Evolutionary conservation across 164 flowering plant species (phyloP).

Genomic region (Pachysandra terminalis): DNA sequence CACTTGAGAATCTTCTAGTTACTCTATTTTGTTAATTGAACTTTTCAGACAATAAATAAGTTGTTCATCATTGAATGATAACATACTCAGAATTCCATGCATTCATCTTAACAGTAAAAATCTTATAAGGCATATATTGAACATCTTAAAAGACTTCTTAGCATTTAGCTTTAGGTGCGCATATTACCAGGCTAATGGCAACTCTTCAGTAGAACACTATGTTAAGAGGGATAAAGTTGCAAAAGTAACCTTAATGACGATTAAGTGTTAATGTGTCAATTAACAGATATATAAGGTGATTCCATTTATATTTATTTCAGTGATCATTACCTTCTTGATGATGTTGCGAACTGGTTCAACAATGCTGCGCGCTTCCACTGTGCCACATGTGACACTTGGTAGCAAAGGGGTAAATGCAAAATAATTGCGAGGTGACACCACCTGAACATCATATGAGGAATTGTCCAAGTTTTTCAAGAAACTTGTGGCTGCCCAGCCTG

Average conservation of each 20-base stretch:
- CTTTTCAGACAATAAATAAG: too few relatives aligned
- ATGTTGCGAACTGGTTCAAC: conserved; percentile 82
- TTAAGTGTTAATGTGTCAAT: neutral
- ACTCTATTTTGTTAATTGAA: too few relatives aligned
- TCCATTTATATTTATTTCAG: neutral
- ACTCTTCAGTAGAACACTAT: too few relatives aligned
- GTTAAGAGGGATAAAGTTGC: neutral
- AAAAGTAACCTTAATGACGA: too few relatives aligned
- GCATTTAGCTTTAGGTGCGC: too few relatives aligned
- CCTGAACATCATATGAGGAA: conserved; percentile 71
- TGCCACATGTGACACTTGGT: conserved; percentile 89
- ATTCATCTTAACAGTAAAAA: too few relatives aligned
- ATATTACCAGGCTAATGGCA: too few relatives aligned
- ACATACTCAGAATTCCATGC: too few relatives aligned
- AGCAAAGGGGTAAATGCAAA: conserved; percentile 90
- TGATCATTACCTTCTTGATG: conserved; percentile 49
- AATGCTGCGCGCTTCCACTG: conserved; percentile 89
- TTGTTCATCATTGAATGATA: too few relatives aligned
- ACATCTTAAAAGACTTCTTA: too few relatives aligned
- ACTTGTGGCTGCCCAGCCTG: conserved; percentile 93
- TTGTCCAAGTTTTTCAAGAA: conserved; percentile 73
- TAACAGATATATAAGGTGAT: neutral
- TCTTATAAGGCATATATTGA: too few relatives aligned
- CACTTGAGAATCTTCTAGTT: too few relatives aligned
- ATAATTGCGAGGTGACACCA: conserved; percentile 86